Percentiles rank a stretch among this genome's conserved stretches.
Evolutionary conservation across 306 rosid species (phyloP).

Genomic region (Geum urbanum): DNA sequence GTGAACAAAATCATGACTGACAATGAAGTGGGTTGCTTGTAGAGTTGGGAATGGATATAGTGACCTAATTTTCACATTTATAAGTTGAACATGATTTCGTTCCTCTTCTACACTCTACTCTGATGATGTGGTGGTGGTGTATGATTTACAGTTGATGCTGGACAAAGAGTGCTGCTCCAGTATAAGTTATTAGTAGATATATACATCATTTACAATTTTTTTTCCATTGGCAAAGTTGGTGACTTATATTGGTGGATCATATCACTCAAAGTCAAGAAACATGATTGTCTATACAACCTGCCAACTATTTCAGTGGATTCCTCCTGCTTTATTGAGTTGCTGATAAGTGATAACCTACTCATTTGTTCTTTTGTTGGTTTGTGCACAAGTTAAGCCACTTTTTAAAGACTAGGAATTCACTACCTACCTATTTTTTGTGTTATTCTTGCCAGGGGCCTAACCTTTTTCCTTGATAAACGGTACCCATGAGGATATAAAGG

Average conservation of each 20-base stretch:
- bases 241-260: background rate
- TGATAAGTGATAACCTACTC: background rate
- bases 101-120: background rate
- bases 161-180: background rate
- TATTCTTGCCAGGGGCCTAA: background rate
- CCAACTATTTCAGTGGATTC: background rate
- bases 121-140: background rate
- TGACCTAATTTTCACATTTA: conserved; percentile 40
- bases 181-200: background rate
- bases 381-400: background rate
- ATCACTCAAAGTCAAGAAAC: background rate
- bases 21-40: conserved; percentile 42
- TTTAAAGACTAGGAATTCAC: background rate
- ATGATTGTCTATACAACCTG: background rate
- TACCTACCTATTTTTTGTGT: background rate
- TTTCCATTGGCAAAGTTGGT: too few species aligned
- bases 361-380: background rate
- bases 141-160: background rate
- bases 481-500: background rate
- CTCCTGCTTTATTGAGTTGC: background rate
- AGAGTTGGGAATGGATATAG: conserved; percentile 56
- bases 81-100: conserved; percentile 28
- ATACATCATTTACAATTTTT: background rate
- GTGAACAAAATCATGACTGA: conserved; percentile 16
- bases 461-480: background rate